Evolutionary conservation across 169 alveolate species (phyloP), one percentile per base, ranked within the genome.

Genomic region (Toxoplasma gondii): DNA sequence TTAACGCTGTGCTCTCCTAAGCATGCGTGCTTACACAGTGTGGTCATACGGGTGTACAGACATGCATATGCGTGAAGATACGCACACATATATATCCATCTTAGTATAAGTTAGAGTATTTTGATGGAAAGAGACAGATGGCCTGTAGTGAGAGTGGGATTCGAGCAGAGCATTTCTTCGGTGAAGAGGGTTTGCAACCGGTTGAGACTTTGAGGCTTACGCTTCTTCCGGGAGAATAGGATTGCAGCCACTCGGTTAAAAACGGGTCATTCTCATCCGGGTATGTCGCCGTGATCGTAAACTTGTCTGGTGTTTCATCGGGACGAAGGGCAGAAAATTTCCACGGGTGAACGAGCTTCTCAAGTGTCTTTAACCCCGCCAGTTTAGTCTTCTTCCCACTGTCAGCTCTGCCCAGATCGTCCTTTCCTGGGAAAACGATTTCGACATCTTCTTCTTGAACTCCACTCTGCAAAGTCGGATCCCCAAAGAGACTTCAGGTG

Each of bases 241-340:
- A 17, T 7, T 38, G 38, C 0, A 82, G 90, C 90, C 90, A 82
- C 9, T 39, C 29, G 34, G 54, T 82, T 38, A 82, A 41, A 2
- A 44, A 41, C 17, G 90, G 69, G 41, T 82, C 90, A 41, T 29
- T 9, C 22, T 82, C 90, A 1, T 7, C 0, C 19, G 90, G 90
- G 5, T 82, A 82, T 17, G 58, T 45, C 38, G 34, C 90, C 22
- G 90, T 22, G 54, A 82, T 82, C 36, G 67, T 41, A 38, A 82
- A 82, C 36, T 82, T n/a, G 67, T 82, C 90, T 7, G 54, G 49
- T 0, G 58, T 10, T 39, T 82, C 90, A 0, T 45, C 67, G 36
- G 69, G 69, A 31, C 90, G 90, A 49, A 82, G 54, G 39, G 90
- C 90, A 24, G 90, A 36, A 49, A 82, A 82, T 24, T 82, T 82